phyloP scores from a whole-genome alignment of 148 eudicot genomes.

The Cornus kousa region DNA sequence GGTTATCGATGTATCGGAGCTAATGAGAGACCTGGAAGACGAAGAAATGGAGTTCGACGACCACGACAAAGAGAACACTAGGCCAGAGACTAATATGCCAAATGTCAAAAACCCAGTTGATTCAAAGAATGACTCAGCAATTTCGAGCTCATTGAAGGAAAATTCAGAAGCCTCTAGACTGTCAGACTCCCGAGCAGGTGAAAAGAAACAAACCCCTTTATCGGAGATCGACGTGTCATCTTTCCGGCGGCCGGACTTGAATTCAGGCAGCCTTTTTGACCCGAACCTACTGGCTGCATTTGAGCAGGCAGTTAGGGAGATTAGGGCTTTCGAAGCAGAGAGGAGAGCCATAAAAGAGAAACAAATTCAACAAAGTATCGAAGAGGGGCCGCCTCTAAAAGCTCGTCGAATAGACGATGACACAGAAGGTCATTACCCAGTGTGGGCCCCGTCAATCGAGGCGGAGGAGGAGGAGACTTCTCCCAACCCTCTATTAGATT shows the following conservation, averaged over 20 bases:
- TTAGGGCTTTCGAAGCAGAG: constrained; percentile 44
- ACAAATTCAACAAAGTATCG: constrained; percentile 18
- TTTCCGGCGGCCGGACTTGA: constrained; percentile 64
- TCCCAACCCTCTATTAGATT: constrained; percentile 34
- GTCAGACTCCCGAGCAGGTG: not conserved
- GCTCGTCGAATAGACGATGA: constrained; percentile 29
- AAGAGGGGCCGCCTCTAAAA: constrained; percentile 29
- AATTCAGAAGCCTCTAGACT: not conserved
- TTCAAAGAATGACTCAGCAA: not conserved
- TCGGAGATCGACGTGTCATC: constrained; percentile 33
- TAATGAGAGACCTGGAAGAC: constrained; percentile 48
- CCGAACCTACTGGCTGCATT: constrained; percentile 71
- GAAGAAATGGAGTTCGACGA: constrained; percentile 19
- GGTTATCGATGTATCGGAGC: constrained; percentile 40
- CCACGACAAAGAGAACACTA: constrained; percentile 58
- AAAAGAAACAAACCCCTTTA: constrained; percentile 14
- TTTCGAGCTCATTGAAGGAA: not conserved
- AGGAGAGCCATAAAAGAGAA: constrained; percentile 24
- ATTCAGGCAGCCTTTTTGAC: constrained; percentile 64
- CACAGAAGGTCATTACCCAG: not conserved
- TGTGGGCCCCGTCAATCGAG: no score
- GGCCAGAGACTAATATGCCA: constrained; percentile 14
- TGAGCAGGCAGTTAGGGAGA: constrained; percentile 51
- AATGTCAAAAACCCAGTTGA: constrained; percentile 13
- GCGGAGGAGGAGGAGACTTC: no score